These are phyloP conservation scores for Citrus cavaleriei DNA, from an alignment of 345 rosid genomes.

Conservation along the genomic window DNA sequence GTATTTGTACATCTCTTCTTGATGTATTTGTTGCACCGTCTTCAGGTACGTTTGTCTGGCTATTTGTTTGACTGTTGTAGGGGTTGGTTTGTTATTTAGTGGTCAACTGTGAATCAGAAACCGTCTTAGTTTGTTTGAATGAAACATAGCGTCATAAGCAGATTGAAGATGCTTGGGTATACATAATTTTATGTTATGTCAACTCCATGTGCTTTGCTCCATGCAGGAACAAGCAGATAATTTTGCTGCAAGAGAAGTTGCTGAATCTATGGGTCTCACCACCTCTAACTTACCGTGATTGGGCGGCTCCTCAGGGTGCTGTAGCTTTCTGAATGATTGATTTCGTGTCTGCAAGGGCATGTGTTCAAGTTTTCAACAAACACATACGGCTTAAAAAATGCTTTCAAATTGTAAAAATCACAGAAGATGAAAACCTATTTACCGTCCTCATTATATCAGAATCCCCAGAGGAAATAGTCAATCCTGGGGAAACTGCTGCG, in stretches of 20 bases:
- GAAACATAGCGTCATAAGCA: background rate
- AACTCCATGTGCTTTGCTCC: background rate
- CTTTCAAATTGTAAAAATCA: background rate
- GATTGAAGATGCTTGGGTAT: background rate
- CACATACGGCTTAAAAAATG: background rate
- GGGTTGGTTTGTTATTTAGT: background rate
- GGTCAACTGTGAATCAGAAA: background rate
- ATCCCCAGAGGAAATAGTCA: background rate
- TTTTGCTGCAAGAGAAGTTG: constrained; percentile 64
- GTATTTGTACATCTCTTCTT: constrained; percentile 94
- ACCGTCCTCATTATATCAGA: background rate
- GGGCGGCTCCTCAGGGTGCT: background rate
- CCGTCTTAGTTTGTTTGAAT: background rate
- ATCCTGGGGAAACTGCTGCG: background rate
- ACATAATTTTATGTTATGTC: background rate
- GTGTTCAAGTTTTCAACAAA: constrained; percentile 3
- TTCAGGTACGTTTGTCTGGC: constrained; percentile 57
- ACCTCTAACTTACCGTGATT: constrained; percentile 45
- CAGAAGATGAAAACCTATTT: background rate
- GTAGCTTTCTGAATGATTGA: background rate
- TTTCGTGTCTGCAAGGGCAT: constrained; percentile 3
- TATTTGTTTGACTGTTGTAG: background rate
- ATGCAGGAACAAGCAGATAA: constrained; percentile 79
- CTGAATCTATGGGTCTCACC: constrained; percentile 68
- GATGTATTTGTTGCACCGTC: constrained; percentile 95